A percentile compares a stretch with the other conserved stretches of the same genome.
Conservation (phyloP, 1,284 basidiomycete species). For the Trametes versicolor region DNA sequence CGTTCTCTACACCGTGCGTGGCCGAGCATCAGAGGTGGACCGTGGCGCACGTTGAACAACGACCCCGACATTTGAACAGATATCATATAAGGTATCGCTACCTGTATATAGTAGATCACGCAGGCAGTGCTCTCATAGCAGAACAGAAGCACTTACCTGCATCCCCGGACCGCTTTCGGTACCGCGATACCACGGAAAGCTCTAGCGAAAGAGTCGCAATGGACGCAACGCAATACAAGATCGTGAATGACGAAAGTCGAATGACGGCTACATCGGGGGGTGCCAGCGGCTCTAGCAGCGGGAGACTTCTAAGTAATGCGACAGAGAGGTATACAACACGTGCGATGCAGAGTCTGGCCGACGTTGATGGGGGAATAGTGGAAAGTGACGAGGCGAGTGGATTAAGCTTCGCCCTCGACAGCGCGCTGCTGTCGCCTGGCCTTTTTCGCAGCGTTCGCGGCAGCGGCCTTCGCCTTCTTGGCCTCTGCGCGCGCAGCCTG, state of each 20-base stretch:
- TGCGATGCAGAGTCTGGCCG: slow-evolving; percentile 28
- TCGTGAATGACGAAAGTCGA: background rate
- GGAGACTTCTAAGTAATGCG: slow-evolving; percentile 31
- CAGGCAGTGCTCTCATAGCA: background rate
- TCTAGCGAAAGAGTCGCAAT: background rate
- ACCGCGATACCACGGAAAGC: background rate
- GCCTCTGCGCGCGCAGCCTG: slow-evolving; percentile 79
- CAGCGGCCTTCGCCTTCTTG: slow-evolving; percentile 86
- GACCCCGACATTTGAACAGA: background rate
- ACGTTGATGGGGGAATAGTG: background rate
- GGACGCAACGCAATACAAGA: background rate
- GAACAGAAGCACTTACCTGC: background rate
- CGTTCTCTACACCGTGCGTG: too few relatives aligned
- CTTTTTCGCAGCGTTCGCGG: slow-evolving; percentile 95
- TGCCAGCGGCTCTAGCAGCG: slow-evolving; percentile 26
- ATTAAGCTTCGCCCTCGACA: slow-evolving; percentile 35
- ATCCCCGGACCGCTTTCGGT: background rate
- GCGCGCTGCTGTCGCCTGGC: slow-evolving; percentile 72
- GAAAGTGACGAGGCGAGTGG: background rate
- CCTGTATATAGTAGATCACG: background rate
- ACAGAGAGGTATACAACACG: slow-evolving; percentile 35
- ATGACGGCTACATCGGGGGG: slow-evolving; percentile 27
- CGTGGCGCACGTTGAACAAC: background rate
- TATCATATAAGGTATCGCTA: too few relatives aligned
- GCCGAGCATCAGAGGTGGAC: too few relatives aligned